Evolutionary conservation across 305 asterid species (phyloP), one percentile per base, ranked within the genome.

Genomic region (Rubia peregrina): DNA sequence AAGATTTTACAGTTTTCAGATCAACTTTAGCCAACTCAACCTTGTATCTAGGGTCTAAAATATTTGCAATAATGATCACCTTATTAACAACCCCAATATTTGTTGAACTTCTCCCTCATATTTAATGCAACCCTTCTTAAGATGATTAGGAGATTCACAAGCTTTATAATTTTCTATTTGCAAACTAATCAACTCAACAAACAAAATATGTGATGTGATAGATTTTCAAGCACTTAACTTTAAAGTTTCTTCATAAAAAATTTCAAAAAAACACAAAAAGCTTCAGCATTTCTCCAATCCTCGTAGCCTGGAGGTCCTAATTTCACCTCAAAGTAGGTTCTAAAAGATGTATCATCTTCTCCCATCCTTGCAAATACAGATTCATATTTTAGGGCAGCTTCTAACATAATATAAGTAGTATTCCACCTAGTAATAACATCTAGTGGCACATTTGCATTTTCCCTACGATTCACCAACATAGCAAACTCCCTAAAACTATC

Each of bases 371-470:
- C 19, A 48, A 48, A 48, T 48, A 48, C 55, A 48, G 2, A 13
- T 48, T 48, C 55, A 48, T 48, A 13, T 14, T 48, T 48, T 3
- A 48, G 55, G 55, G 33, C 33, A 56, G 3, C 62, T 56, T 56
- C 62, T 10, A 56, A 56, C 62, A 56, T 56, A 12, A 56, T 7
- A 56, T 19, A 7, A 3, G 33, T 56, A 19, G 6, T n/a, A 56
- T 56, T 56, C 33, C 62, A 56, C 13, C 62, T 19, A n/a, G 33
- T 56, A n/a, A n/a, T 9, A 56, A 56, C 62, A 56, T 56, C 62
- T 5, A 56, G 12, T 1, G 30, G 14, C 0, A 56, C 44, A 12
- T 62, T 33, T 62, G 19, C 41, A 21, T 33, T 60, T 33, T 0
- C 30, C 16, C 38, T 11, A 9, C 17, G 3, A n/a, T 60, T 60